These are phyloP conservation scores for Phialophora chinensis DNA, from an alignment of 2,329 filamentous ascomycete genomes.

Conservation along the genomic window DNA sequence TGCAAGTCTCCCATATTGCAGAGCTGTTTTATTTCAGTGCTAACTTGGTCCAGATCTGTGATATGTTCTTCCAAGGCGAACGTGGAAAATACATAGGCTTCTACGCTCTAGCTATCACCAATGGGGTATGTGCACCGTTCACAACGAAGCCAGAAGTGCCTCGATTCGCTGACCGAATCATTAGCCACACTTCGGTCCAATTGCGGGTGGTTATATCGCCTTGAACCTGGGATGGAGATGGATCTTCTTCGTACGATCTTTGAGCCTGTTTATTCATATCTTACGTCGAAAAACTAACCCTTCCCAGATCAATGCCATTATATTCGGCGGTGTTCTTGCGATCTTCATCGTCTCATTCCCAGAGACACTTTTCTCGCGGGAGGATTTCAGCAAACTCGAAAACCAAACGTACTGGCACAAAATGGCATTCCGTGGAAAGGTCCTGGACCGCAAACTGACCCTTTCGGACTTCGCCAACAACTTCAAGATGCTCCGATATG, in stretches of 20 bases:
- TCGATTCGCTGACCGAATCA: not conserved
- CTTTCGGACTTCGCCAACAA: constrained; percentile 1
- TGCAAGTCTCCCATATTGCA: not conserved
- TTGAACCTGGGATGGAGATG: constrained; percentile 7
- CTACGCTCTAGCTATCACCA: constrained; percentile 9
- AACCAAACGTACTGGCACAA: constrained; percentile 13
- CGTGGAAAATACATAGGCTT: constrained; percentile 11
- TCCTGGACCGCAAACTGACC: constrained; percentile 12
- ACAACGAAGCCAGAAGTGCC: not conserved
- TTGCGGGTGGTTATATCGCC: constrained; percentile 10
- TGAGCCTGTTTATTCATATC: not conserved
- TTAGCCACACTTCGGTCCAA: constrained; percentile 4
- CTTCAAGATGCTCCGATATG: constrained; percentile 17
- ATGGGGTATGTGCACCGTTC: not conserved
- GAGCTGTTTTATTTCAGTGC: too few species aligned
- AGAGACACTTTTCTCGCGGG: constrained; percentile 13
- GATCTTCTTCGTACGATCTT: constrained; percentile 8
- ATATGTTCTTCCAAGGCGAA: constrained; percentile 11
- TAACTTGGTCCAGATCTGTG: not conserved
- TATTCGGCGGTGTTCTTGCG: constrained; percentile 8
- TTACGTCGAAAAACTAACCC: not conserved
- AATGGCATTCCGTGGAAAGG: constrained; percentile 16
- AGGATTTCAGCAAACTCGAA: constrained; percentile 13
- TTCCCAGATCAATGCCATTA: constrained; percentile 13
- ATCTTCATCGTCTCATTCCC: constrained; percentile 17